A percentile compares a stretch with the other conserved stretches of the same genome.
Evolutionary conservation across 164 flowering plant genomes (phyloP).

Genomic region (Macadamia integrifolia): DNA sequence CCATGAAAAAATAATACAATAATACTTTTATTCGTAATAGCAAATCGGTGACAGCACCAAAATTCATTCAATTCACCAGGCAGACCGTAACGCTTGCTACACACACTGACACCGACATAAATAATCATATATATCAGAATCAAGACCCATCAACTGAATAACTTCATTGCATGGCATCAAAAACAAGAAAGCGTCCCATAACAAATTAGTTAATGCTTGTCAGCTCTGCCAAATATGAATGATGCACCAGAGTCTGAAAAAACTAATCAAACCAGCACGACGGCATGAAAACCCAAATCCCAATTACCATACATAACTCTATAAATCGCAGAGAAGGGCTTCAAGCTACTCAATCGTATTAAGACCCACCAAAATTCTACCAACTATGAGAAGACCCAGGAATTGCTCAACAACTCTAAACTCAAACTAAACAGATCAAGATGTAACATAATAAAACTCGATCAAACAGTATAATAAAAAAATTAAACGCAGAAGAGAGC

Average conservation of each 20-base stretch:
- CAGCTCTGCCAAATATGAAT: too few relatives aligned
- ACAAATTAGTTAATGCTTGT: too few relatives aligned
- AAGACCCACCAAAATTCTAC: background rate
- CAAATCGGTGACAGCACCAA: too few relatives aligned
- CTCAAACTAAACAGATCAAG: background rate
- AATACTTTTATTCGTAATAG: too few relatives aligned
- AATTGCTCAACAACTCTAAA: background rate
- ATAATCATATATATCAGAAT: too few relatives aligned
- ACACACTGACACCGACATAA: too few relatives aligned
- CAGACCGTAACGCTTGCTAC: too few relatives aligned
- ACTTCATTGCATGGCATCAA: too few relatives aligned
- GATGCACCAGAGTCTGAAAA: background rate
- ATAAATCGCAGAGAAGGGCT: background rate
- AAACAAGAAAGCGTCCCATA: too few relatives aligned
- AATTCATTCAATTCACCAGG: too few relatives aligned
- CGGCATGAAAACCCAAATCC: background rate
- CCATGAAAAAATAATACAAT: too few relatives aligned
- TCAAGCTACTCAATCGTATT: background rate
- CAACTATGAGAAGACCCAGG: background rate
- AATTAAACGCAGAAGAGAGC: background rate
- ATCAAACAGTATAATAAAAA: conserved; percentile 12
- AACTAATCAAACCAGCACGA: background rate
- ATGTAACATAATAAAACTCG: conserved; percentile 1
- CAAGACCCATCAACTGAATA: too few relatives aligned
- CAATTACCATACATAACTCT: background rate